Conservation (phyloP, 2,329 filamentous ascomycete species). For the Coniochaeta ligniaria region DNA sequence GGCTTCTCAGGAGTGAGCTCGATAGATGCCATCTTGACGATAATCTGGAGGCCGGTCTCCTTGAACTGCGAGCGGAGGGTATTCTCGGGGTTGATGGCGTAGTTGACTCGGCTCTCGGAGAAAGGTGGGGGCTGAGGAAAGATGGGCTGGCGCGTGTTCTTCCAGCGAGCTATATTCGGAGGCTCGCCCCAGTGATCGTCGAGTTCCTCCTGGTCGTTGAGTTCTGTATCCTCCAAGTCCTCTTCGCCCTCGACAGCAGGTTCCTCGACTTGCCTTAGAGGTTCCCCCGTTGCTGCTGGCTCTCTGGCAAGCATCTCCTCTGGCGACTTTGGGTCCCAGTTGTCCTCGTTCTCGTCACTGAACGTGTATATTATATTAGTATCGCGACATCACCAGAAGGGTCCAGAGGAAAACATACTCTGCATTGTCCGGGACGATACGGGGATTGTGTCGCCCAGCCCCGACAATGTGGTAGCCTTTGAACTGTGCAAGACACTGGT, state of each 20-base stretch:
- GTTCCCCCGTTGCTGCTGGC: constrained; percentile 12
- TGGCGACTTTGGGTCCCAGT: not conserved
- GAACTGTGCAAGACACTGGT: constrained; percentile 17
- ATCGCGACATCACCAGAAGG: not conserved
- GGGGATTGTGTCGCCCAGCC: not conserved
- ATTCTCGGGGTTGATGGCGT: constrained; percentile 1
- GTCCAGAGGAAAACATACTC: constrained; percentile 1
- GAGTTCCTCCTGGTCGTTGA: not conserved
- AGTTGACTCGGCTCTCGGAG: constrained; percentile 7
- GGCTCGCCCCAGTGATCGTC: not conserved
- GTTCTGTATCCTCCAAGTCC: not conserved
- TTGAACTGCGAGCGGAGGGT: constrained; percentile 17
- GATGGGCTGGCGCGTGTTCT: constrained; percentile 7
- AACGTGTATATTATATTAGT: not conserved
- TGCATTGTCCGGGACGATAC: not conserved
- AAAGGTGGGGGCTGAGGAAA: constrained; percentile 10
- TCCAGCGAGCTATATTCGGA: constrained; percentile 3
- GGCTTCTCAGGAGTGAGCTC: constrained; percentile 50
- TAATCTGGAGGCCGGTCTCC: constrained; percentile 46
- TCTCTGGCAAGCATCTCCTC: constrained; percentile 2
- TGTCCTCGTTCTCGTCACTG: constrained; percentile 1
- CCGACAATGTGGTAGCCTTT: not conserved
- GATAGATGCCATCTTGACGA: constrained; percentile 55
- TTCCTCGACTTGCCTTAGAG: constrained; percentile 3
- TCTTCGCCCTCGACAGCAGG: not conserved